Evolutionary conservation across 495 filamentous ascomycete species (phyloP).

Genomic region (Astrocystis sublimbata): DNA sequence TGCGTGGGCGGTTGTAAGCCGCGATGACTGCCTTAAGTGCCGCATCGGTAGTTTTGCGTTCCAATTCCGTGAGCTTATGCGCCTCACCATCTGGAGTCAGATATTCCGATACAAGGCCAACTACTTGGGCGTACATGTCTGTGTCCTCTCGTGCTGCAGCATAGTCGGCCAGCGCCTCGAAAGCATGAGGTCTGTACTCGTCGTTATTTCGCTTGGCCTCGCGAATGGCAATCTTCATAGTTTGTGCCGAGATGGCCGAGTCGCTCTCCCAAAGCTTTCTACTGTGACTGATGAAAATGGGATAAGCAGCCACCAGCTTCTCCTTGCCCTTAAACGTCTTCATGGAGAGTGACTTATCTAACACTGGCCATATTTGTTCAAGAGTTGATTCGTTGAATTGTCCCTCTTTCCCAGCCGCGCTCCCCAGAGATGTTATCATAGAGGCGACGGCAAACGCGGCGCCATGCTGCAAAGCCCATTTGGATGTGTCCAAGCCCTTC

Average conservation of each 20-base stretch:
- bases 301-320: slow-evolving; percentile 79
- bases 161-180: slow-evolving; percentile 72
- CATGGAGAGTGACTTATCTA: slow-evolving; percentile 76
- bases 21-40: slow-evolving; percentile 43
- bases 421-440: slow-evolving; percentile 61
- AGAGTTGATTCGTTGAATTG: slow-evolving; percentile 59
- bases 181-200: slow-evolving; percentile 72
- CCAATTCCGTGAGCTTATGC: slow-evolving; percentile 35
- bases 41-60: slow-evolving; percentile 40
- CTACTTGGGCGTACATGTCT: slow-evolving; percentile 68
- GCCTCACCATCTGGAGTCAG: slow-evolving; percentile 45
- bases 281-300: slow-evolving; percentile 67
- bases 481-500: slow-evolving; percentile 68
- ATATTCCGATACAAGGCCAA: slow-evolving; percentile 59
- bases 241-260: slow-evolving; percentile 41
- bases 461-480: slow-evolving; percentile 89
- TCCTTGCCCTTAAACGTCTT: slow-evolving; percentile 97
- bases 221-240: slow-evolving; percentile 67
- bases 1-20: slow-evolving; percentile 43
- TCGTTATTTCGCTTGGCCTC: slow-evolving; percentile 91
- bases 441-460: slow-evolving; percentile 78
- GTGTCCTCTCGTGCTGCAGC: slow-evolving; percentile 61
- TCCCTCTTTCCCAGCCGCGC: slow-evolving; percentile 38
- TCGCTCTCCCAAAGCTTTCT: slow-evolving; percentile 59
- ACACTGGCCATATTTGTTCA: slow-evolving; percentile 71